phyloP scores from a whole-genome alignment of 257 asterid species.

The Agastache rugosa region DNA sequence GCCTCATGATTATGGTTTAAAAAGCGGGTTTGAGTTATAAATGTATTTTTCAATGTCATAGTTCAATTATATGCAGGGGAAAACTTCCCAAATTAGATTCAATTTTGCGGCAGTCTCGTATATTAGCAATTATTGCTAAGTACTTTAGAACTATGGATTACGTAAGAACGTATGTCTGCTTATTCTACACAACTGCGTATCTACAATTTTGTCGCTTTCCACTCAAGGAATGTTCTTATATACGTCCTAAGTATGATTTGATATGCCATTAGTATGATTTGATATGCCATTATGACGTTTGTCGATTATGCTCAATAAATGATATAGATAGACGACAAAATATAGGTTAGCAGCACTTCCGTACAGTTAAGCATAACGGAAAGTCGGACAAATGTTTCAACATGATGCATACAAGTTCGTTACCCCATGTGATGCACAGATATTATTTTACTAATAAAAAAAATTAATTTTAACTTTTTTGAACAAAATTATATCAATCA shows the following conservation, averaged over 20 bases:
- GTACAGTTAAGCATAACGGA: not conserved
- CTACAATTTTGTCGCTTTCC: constrained; percentile 13
- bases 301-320: constrained; percentile 6
- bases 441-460: not conserved
- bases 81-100: not conserved
- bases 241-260: not conserved
- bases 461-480: no score
- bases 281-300: not conserved
- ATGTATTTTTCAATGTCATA: not conserved
- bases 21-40: constrained; percentile 2
- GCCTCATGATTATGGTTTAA: constrained; percentile 5
- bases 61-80: not conserved
- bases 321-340: constrained; percentile 1
- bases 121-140: not conserved
- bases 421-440: not conserved
- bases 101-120: not conserved
- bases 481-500: no score
- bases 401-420: not conserved
- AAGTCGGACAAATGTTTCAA: not conserved
- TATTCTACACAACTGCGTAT: constrained; percentile 17
- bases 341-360: not conserved
- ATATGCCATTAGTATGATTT: constrained; percentile 7
- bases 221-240: not conserved
- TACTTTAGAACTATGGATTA: not conserved
- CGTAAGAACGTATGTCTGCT: not conserved